Base-by-base conservation (phyloP, 192 early-diverging fungal species). In the Coemansia sp. region DNA sequence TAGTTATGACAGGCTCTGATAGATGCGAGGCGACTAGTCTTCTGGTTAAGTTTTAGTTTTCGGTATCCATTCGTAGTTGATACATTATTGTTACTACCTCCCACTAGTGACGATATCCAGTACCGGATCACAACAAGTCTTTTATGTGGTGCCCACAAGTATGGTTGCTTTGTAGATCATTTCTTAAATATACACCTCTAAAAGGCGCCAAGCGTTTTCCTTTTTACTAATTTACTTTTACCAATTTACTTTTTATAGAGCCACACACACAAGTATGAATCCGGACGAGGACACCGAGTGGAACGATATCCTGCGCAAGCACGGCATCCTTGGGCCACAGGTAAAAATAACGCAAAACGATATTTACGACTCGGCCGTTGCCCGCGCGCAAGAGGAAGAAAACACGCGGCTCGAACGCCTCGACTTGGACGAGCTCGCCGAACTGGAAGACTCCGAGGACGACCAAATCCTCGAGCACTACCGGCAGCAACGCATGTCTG, bases 221-320 rank as follows among this genome's bases (percentile, higher is more conserved):
- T 49, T 49, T 48, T 49, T n/a, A 15, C 19, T 49, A 49, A 17
- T 49, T 49, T 2, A 19, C 47, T 5, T 15, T 48, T 48, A 5
- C 4, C 15, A n/a, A 49, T 49, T 49, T 49, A 49, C 5, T 49
- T 47, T 49, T 19, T 49, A 49, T 49, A 49, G 47, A 49, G 19
- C 15, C 47, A n/a, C 27, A 45, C 5, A 45, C 5, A 19, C 61
- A 67, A 67, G 58, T 45, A 84, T 85, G 79, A 76, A 87, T 55
- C 86, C 84, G 27, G 72, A 87, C 51, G 86, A 87, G 66, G 86
- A 87, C 68, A 87, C 86, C n/a, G 86, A 87, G 83, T 87, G 96
- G 95, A 95, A 98, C 80, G 94, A 97, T 65, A 91, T 95, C 56
- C 84, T 98, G 52, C 90, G 95, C 55, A 91, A 86, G 45, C 89